phyloP scores from a whole-genome alignment of 768 basidiomycete genomes.

The Cyclocybe cylindracea region DNA sequence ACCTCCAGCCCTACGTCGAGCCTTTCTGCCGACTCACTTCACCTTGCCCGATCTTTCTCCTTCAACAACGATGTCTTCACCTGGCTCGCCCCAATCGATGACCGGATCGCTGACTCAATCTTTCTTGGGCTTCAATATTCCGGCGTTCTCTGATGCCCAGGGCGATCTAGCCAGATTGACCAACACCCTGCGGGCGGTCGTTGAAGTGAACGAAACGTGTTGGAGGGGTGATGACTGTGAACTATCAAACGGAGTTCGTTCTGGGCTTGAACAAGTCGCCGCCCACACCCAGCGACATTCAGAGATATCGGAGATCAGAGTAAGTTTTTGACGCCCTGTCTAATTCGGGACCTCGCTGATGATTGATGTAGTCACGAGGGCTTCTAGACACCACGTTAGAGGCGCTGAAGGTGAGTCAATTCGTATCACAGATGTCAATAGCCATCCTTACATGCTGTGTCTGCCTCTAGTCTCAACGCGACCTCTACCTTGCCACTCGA shows the following conservation, averaged over 20 bases:
- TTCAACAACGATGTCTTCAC: constrained; percentile 35
- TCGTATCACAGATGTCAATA: not conserved
- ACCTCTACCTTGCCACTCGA: constrained; percentile 83
- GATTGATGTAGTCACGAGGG: constrained; percentile 51
- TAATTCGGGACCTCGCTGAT: constrained; percentile 3
- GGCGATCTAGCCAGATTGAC: constrained; percentile 83
- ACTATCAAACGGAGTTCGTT: constrained; percentile 73
- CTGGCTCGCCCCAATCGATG: constrained; percentile 32
- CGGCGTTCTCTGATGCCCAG: constrained; percentile 44
- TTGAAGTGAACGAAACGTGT: constrained; percentile 77
- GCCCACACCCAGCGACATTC: constrained; percentile 69
- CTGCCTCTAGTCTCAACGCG: constrained; percentile 48
- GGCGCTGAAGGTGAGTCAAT: constrained; percentile 61
- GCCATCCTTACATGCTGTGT: not conserved
- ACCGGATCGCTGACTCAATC: constrained; percentile 32
- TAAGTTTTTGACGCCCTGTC: constrained; percentile 32
- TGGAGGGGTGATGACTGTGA: constrained; percentile 87
- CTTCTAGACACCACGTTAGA: constrained; percentile 74
- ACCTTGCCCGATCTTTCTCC: constrained; percentile 49
- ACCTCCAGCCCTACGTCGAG: constrained; percentile 61
- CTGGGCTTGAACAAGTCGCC: constrained; percentile 69
- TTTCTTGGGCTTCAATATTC: constrained; percentile 27
- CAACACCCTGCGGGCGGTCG: constrained; percentile 76
- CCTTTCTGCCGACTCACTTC: constrained; percentile 72
- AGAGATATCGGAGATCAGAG: constrained; percentile 73